Conservation (phyloP, 2,329 filamentous ascomycete genomes). For the Aspergillus ochraceoroseus region DNA sequence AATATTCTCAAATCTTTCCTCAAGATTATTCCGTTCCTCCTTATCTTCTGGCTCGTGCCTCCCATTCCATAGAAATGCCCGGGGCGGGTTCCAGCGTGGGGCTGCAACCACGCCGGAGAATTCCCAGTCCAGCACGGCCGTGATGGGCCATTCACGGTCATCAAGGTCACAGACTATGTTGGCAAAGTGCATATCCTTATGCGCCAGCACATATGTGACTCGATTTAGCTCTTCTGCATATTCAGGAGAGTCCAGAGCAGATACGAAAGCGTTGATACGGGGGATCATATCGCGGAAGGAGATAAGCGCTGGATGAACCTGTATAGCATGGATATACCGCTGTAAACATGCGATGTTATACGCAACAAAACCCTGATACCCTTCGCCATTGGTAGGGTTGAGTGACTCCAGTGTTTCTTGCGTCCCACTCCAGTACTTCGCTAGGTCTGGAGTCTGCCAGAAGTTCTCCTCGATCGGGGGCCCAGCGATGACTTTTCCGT, state of each 20-base stretch:
- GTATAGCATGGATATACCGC: slow-evolving; percentile 19
- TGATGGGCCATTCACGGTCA: slow-evolving; percentile 24
- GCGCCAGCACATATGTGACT: slow-evolving; percentile 28
- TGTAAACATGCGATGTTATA: slow-evolving; percentile 11
- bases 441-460: slow-evolving; percentile 34
- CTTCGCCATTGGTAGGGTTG: background rate
- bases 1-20: slow-evolving; percentile 24
- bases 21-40: slow-evolving; percentile 24
- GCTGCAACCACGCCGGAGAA: slow-evolving; percentile 37
- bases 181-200: slow-evolving; percentile 30
- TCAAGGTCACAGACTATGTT: slow-evolving; percentile 35
- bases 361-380: background rate
- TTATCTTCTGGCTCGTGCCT: slow-evolving; percentile 17
- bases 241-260: background rate
- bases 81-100: slow-evolving; percentile 34
- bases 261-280: background rate
- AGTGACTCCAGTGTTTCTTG: background rate
- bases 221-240: slow-evolving; percentile 19
- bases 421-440: slow-evolving; percentile 20
- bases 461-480: slow-evolving; percentile 37
- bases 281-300: background rate
- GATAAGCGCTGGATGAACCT: background rate
- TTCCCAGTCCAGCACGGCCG: slow-evolving; percentile 39
- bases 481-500: slow-evolving; percentile 23
- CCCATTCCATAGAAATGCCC: slow-evolving; percentile 37